These are phyloP conservation scores for Fusarium sp. DNA, from an alignment of 2,329 filamentous ascomycete genomes.

Conservation along the genomic window DNA sequence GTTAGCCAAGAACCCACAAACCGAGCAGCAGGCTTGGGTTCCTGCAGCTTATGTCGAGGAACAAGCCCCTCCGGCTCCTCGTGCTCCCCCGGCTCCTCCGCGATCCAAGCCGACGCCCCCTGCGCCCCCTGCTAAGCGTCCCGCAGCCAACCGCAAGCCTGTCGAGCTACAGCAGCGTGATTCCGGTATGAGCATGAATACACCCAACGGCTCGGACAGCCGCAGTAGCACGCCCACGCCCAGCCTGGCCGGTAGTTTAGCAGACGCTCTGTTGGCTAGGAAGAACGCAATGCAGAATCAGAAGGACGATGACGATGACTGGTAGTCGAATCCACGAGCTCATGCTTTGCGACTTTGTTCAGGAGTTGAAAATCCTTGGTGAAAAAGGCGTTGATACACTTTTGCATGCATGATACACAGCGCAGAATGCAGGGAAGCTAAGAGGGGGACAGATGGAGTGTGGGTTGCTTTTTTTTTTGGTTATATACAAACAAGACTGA, in stretches of 20 bases:
- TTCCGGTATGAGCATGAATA: constrained; percentile 70
- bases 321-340: constrained; percentile 56
- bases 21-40: constrained; percentile 83
- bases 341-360: constrained; percentile 38
- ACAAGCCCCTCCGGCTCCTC: constrained; percentile 69
- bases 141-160: constrained; percentile 76
- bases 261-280: constrained; percentile 79
- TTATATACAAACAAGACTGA: constrained; percentile 43
- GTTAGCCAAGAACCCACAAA: constrained; percentile 76
- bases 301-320: constrained; percentile 75
- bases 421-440: constrained; percentile 16
- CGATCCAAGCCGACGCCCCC: constrained; percentile 75
- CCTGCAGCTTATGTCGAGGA: constrained; percentile 95
- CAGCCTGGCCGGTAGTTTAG: constrained; percentile 76
- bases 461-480: constrained; percentile 23
- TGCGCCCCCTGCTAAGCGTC: constrained; percentile 82
- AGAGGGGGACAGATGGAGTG: constrained; percentile 21
- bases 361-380: constrained; percentile 28
- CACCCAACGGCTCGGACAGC: constrained; percentile 66
- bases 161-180: constrained; percentile 76
- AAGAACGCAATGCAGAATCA: constrained; percentile 79
- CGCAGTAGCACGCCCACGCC: constrained; percentile 76
- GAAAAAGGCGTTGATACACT: constrained; percentile 17
- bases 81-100: constrained; percentile 72
- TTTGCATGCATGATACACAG: constrained; percentile 24